These are phyloP conservation scores for Spizellomyces sp. DNA, from an alignment of 192 early-diverging fungal genomes.

Conservation along the genomic window DNA sequence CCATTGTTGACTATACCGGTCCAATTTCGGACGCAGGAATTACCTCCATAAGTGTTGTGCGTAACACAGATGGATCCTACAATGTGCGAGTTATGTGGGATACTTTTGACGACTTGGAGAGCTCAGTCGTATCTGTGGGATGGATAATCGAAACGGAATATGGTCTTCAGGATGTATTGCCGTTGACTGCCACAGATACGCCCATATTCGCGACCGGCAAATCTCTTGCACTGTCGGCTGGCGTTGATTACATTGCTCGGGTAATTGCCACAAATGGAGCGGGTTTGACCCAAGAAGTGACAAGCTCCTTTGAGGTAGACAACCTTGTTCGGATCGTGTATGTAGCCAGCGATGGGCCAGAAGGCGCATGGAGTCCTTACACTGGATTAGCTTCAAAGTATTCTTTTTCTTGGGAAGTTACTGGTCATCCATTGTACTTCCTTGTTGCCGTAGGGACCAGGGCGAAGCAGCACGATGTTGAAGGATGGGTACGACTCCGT, in stretches of 20 bases:
- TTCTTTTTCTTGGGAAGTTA: not conserved
- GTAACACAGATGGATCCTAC: not conserved
- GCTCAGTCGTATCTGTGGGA: not conserved
- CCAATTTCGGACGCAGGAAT: not conserved
- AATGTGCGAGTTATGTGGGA: not conserved
- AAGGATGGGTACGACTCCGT: not conserved
- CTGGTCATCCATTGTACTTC: not conserved
- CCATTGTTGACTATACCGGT: slow-evolving; percentile 4
- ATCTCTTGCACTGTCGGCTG: not conserved
- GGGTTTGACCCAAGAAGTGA: not conserved
- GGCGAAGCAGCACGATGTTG: not conserved
- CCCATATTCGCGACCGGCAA: not conserved
- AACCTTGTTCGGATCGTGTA: not conserved
- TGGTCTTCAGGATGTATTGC: slow-evolving; percentile 1
- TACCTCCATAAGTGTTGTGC: not conserved
- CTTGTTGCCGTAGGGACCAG: not conserved
- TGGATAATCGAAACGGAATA: slow-evolving; percentile 15
- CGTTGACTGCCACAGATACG: not conserved
- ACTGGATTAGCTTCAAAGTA: not conserved
- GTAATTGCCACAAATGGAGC: slow-evolving; percentile 10
- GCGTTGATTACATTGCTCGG: slow-evolving; percentile 2
- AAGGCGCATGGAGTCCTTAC: not conserved
- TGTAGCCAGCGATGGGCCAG: not conserved
- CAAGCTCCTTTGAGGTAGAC: not conserved
- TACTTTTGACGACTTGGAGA: slow-evolving; percentile 7